Conservation (phyloP, 2,329 filamentous ascomycete species). For the Epichloe glyceriae region DNA sequence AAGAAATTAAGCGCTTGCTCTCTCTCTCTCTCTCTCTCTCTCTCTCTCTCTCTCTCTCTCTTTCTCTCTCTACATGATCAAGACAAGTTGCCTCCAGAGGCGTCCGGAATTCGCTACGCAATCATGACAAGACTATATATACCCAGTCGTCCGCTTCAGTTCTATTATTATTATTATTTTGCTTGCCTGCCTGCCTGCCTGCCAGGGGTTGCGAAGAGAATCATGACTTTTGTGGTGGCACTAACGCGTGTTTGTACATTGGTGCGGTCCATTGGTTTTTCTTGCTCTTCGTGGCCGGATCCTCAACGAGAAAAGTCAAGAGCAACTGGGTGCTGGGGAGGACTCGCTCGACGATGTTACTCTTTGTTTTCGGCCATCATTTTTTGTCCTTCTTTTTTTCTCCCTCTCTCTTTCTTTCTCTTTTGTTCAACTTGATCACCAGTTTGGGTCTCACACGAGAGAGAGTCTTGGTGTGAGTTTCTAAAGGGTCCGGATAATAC, state of each 20-base stretch:
- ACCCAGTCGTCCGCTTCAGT: conserved; percentile 16
- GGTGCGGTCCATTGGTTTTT: not conserved
- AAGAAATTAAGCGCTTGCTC: no score
- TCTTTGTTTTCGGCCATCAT: not conserved
- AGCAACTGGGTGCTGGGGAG: conserved; percentile 2
- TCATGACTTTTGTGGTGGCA: not conserved
- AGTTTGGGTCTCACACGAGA: not conserved
- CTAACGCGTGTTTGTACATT: not conserved
- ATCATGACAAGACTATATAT: conserved; percentile 18
- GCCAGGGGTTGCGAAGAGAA: conserved; percentile 3
- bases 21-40: no score
- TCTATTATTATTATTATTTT: not conserved
- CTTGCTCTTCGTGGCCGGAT: not conserved
- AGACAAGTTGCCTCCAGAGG: not conserved
- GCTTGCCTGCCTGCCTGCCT: conserved; percentile 1
- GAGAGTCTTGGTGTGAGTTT: not conserved
- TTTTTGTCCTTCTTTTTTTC: not conserved
- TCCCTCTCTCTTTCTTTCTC: not conserved
- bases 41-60: no score
- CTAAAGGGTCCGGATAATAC: conserved; percentile 1
- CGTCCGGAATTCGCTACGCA: conserved; percentile 14
- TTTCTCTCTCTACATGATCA: not conserved
- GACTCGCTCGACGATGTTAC: not conserved
- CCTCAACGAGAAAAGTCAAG: not conserved
- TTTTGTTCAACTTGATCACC: not conserved